Conservation (phyloP, 257 asterid species). For the Cordia subcordata region DNA sequence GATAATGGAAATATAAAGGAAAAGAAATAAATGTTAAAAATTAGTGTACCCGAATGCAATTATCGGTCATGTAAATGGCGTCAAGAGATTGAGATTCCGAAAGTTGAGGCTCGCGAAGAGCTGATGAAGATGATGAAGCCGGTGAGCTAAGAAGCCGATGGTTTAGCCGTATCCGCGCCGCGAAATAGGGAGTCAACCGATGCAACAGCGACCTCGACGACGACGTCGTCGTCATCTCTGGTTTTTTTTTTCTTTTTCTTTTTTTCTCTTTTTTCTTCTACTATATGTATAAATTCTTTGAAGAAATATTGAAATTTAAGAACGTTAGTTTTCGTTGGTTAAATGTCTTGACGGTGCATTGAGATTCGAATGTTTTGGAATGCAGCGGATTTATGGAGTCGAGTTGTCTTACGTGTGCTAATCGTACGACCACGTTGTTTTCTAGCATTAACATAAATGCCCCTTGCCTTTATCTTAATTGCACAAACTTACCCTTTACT, state of each 20-base stretch:
- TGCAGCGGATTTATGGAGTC: background rate
- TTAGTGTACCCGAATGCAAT: slow-evolving; percentile 64
- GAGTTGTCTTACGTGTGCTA: background rate
- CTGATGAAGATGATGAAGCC: slow-evolving; percentile 29
- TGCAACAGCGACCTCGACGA: slow-evolving; percentile 44
- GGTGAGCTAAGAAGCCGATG: slow-evolving; percentile 51
- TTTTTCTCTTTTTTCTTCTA: too few relatives aligned
- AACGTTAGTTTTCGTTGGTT: too few relatives aligned
- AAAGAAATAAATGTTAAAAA: too few relatives aligned
- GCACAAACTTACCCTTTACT: too few relatives aligned
- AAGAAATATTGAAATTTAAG: too few relatives aligned
- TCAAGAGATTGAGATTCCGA: slow-evolving; percentile 39
- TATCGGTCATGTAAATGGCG: slow-evolving; percentile 53
- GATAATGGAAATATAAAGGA: too few relatives aligned
- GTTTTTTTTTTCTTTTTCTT: background rate
- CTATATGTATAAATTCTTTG: too few relatives aligned
- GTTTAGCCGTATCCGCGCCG: slow-evolving; percentile 61
- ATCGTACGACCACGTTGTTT: too few relatives aligned
- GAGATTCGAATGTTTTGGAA: too few relatives aligned
- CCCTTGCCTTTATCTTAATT: too few relatives aligned
- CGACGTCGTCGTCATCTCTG: slow-evolving; percentile 27
- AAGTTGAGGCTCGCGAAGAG: slow-evolving; percentile 31
- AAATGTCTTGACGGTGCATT: too few relatives aligned
- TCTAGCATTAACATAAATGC: too few relatives aligned
- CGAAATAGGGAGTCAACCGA: slow-evolving; percentile 48